Evolutionary conservation across 176 grass and related monocot genomes (phyloP), one percentile per base, ranked within the genome.

Genomic region (Carex kokanica): DNA sequence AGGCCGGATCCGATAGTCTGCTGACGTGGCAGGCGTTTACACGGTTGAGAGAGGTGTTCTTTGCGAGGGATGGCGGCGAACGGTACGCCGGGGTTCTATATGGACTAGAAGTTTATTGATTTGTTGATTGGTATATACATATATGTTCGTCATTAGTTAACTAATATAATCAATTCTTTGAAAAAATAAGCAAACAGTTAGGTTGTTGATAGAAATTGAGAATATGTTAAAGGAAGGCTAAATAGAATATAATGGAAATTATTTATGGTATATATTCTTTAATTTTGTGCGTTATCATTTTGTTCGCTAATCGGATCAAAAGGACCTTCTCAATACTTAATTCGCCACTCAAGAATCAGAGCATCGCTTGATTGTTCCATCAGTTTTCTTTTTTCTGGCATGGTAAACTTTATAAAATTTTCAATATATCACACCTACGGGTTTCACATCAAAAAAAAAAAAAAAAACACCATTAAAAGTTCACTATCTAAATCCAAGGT

Each of bases 11-110:
- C 0, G 96, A 99, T 79, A 92, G 91, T 83, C 52, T 93, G 45
- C 89, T 99, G 5, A 99, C 96, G 0, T 99, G 93, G 91, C 89
- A 89, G 72, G 87, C 85, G 0, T 99, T 95, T 84, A 11, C 88
- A 1, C 70, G 81, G 60, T 74, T 99, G 83, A 88, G 59, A 23
- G 47, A 89, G 16, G 34, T 88, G 14, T 95, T 88, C 87, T 99
- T 99, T 62, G 21, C 57, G 24, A 77, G 77, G 29, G 60, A 78
- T 13, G 69, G 77, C 14, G 78, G 84, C 0, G 16, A 90, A 56
- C 17, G 23, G 8, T 87, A 78, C 45, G 82, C 85, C 6, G 95
- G 90, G 0, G 87, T 91, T 10, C 80, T 97, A 64, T 88, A 72
- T 27, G 87, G 92, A 0, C 81, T 97, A 32, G 94, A 97, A 74